Conservation (phyloP, 2,329 filamentous ascomycete genomes). For the Sporothrix sp. region DNA sequence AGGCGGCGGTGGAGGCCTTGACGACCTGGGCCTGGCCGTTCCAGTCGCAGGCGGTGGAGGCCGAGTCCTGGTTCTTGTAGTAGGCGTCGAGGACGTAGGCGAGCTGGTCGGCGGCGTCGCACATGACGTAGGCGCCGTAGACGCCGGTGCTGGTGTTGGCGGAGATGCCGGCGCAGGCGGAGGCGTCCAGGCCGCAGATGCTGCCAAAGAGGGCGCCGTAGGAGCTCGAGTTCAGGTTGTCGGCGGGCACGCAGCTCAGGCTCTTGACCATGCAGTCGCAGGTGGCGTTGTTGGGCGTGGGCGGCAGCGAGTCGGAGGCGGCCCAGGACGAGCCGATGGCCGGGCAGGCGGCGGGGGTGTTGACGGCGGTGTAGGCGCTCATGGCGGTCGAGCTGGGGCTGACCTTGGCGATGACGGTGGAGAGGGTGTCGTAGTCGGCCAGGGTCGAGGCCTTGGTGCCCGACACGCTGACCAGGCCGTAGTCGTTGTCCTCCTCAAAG, state of each 20-base stretch:
- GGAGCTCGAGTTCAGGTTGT: constrained; percentile 45
- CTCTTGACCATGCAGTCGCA: constrained; percentile 79
- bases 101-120: constrained; percentile 59
- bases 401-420: constrained; percentile 57
- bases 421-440: constrained; percentile 65
- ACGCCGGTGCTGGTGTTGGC: constrained; percentile 56
- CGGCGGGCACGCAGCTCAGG: constrained; percentile 59
- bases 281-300: constrained; percentile 64
- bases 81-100: constrained; percentile 66
- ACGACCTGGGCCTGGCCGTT: constrained; percentile 52
- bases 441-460: constrained; percentile 53
- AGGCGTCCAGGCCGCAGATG: constrained; percentile 52
- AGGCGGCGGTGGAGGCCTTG: constrained; percentile 35
- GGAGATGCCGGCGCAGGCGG: constrained; percentile 57
- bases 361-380: constrained; percentile 61
- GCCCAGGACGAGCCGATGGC: constrained; percentile 54
- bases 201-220: constrained; percentile 62
- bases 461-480: constrained; percentile 60
- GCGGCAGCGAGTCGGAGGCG: constrained; percentile 63
- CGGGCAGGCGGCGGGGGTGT: constrained; percentile 66
- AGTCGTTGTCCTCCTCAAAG: constrained; percentile 84
- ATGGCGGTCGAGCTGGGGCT: constrained; percentile 57
- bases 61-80: constrained; percentile 48
- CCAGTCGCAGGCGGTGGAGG: constrained; percentile 58
- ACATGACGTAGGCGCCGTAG: constrained; percentile 75